Evolutionary conservation across 331 rosid genomes (phyloP).

Genomic region (Rosa hybrid): DNA sequence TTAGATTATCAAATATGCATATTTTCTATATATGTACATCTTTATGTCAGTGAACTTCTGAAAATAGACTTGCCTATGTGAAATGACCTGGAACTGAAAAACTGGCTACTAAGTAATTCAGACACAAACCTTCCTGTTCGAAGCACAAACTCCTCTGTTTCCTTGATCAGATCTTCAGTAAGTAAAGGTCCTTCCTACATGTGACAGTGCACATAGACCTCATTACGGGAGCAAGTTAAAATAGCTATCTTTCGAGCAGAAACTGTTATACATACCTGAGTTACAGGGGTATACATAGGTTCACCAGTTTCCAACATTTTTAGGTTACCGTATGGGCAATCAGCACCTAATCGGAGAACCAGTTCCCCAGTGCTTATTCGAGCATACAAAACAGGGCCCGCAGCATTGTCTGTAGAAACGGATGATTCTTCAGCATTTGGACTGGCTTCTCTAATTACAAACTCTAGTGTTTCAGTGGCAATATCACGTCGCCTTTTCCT

Average conservation of each 20-base stretch:
- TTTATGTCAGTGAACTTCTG: background rate
- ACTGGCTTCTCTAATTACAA: conserved; percentile 62
- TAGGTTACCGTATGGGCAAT: conserved; percentile 51
- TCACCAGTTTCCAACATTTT: conserved; percentile 97
- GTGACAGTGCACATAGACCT: conserved; percentile 32
- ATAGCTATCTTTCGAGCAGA: conserved; percentile 22
- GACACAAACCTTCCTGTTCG: conserved; percentile 92
- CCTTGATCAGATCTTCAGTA: conserved; percentile 94
- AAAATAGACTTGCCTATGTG: background rate
- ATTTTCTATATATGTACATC: background rate
- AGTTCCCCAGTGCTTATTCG: conserved; percentile 68
- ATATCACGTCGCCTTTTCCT: conserved; percentile 70
- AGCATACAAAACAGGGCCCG: conserved; percentile 67
- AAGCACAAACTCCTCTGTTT: conserved; percentile 95
- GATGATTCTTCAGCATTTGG: conserved; percentile 44
- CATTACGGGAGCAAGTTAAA: conserved; percentile 22
- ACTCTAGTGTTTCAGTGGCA: conserved; percentile 74
- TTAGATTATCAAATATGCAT: background rate
- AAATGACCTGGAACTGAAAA: conserved; percentile 7
- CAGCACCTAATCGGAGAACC: conserved; percentile 86
- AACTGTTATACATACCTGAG: conserved; percentile 66
- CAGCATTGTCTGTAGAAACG: conserved; percentile 32
- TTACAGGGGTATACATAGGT: conserved; percentile 82
- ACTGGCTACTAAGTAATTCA: conserved; percentile 17
- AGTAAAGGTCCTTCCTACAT: conserved; percentile 95